Percentiles rank a stretch among this genome's conserved stretches.
Conservation (phyloP, 1,139 yeast species). For the Ogataea hybrid region DNA sequence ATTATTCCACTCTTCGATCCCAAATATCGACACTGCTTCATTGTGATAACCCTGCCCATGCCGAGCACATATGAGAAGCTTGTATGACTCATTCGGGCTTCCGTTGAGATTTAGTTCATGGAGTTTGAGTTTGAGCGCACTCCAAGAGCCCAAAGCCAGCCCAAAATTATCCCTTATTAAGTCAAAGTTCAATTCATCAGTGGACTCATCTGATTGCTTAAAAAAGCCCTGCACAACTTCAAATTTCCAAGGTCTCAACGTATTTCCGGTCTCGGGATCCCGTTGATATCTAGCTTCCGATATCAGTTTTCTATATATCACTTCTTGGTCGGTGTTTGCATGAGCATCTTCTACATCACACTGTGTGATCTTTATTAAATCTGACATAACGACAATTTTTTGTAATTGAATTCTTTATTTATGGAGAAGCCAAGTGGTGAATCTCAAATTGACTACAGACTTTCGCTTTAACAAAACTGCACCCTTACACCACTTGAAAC, state of each 20-base stretch:
- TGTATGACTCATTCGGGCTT: constrained; percentile 41
- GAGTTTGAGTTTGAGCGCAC: constrained; percentile 36
- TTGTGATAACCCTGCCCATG: constrained; percentile 84
- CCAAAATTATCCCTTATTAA: constrained; percentile 51
- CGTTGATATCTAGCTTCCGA: constrained; percentile 10
- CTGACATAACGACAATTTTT: constrained; percentile 12
- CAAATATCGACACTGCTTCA: constrained; percentile 55
- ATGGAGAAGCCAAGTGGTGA: neutral
- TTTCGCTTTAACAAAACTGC: too few relatives aligned
- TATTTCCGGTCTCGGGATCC: constrained; percentile 26
- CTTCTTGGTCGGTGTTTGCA: constrained; percentile 15
- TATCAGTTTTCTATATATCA: constrained; percentile 10
- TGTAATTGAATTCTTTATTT: too few relatives aligned
- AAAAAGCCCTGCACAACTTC: constrained; percentile 49
- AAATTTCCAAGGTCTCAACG: constrained; percentile 40
- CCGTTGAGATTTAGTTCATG: constrained; percentile 38
- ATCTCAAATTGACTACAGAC: neutral
- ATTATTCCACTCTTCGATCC: constrained; percentile 54
- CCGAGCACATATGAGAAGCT: constrained; percentile 61
- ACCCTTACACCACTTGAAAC: too few relatives aligned
- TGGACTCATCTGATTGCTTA: constrained; percentile 44
- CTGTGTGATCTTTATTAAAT: constrained; percentile 21
- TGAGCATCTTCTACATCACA: constrained; percentile 29
- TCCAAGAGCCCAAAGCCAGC: constrained; percentile 43
- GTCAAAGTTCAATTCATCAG: constrained; percentile 50